A percentile compares a stretch with the other conserved stretches of the same genome.
phyloP scores from a whole-genome alignment of 1,139 yeast species.

The Hansenula sp. region DNA sequence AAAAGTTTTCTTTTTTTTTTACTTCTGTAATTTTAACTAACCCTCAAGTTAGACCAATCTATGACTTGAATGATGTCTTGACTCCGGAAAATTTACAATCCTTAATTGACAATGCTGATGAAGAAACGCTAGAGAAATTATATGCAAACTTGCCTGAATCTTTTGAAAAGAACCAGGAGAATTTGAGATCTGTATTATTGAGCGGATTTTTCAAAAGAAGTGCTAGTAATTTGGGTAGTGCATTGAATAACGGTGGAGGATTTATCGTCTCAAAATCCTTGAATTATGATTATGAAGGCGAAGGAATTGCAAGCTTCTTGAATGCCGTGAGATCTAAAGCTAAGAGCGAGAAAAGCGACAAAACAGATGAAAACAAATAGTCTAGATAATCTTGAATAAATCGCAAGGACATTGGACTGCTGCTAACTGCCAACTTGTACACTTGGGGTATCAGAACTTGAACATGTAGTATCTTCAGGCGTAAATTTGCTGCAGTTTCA shows the following conservation, averaged over 20 bases:
- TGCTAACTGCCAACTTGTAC: too few species aligned
- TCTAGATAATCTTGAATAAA: neutral
- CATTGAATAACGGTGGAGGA: slow-evolving; percentile 48
- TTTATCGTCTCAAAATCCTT: slow-evolving; percentile 48
- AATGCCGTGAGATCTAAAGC: slow-evolving; percentile 40
- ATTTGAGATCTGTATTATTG: slow-evolving; percentile 42
- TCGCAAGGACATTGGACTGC: too few species aligned
- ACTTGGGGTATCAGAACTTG: too few species aligned
- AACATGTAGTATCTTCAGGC: too few species aligned
- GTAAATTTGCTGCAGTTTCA: too few species aligned
- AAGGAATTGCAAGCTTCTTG: slow-evolving; percentile 54
- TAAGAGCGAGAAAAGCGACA: slow-evolving; percentile 22
- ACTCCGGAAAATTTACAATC: slow-evolving; percentile 34
- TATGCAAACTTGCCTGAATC: slow-evolving; percentile 44
- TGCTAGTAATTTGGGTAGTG: slow-evolving; percentile 39
- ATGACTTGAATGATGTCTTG: slow-evolving; percentile 33
- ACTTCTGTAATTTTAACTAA: slow-evolving; percentile 2
- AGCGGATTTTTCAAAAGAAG: slow-evolving; percentile 55
- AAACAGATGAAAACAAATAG: neutral
- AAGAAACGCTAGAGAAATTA: slow-evolving; percentile 32
- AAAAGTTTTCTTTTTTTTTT: neutral
- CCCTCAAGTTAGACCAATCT: slow-evolving; percentile 13
- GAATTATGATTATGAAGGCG: slow-evolving; percentile 51
- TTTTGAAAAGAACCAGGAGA: slow-evolving; percentile 36
- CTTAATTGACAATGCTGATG: slow-evolving; percentile 35